Evolutionary conservation across 73 alveolate species (phyloP).

Genomic region (Paramecium primaurelia): DNA sequence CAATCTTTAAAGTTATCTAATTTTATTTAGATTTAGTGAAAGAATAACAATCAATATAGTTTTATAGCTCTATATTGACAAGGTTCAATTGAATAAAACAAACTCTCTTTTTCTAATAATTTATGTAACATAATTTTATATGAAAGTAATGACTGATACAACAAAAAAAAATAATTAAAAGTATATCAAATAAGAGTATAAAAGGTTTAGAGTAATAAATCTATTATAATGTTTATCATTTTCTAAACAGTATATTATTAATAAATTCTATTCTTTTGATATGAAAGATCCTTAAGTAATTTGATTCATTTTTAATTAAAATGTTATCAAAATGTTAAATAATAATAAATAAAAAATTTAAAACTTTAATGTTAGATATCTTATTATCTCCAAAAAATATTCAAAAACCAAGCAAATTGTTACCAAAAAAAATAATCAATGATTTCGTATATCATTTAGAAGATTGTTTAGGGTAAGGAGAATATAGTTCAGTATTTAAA

Average conservation of each 20-base stretch:
- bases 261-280: background rate
- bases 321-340: background rate
- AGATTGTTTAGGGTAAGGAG: background rate
- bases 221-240: background rate
- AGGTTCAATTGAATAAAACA: too few relatives aligned
- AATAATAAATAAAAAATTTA: background rate
- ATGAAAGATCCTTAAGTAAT: background rate
- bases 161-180: background rate
- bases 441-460: background rate
- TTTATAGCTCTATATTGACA: too few relatives aligned
- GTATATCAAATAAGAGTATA: background rate
- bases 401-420: background rate
- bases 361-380: background rate
- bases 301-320: background rate
- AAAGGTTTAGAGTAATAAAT: background rate
- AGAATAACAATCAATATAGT: too few relatives aligned
- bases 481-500: background rate
- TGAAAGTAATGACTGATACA: background rate
- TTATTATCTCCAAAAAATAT: background rate
- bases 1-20: too few relatives aligned
- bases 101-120: too few relatives aligned
- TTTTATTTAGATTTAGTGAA: too few relatives aligned
- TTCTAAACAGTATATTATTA: background rate
- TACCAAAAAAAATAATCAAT: background rate
- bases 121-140: too few relatives aligned